These are phyloP conservation scores for Patellaria atrata DNA, from an alignment of 495 filamentous ascomycete genomes.

Conservation along the genomic window DNA sequence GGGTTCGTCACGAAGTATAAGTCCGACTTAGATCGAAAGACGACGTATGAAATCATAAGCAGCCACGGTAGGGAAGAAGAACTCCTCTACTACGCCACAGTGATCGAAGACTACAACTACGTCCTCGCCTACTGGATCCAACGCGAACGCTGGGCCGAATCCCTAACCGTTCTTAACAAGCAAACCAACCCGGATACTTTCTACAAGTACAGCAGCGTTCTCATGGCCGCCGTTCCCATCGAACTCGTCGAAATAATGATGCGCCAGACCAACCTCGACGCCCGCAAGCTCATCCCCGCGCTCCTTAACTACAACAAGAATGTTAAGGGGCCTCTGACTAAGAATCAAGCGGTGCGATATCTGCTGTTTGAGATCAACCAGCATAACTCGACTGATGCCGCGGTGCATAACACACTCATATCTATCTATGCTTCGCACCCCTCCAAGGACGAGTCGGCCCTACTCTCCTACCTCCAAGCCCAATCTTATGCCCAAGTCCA, in stretches of 20 bases:
- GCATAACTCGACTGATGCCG: constrained; percentile 63
- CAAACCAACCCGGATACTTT: constrained; percentile 88
- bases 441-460: constrained; percentile 64
- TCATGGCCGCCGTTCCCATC: constrained; percentile 75
- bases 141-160: constrained; percentile 84
- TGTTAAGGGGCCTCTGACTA: constrained; percentile 41
- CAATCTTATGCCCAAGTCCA: constrained; percentile 45
- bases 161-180: constrained; percentile 72
- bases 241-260: constrained; percentile 87
- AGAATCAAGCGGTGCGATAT: constrained; percentile 92
- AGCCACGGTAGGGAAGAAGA: constrained; percentile 91
- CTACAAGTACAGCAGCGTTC: constrained; percentile 88
- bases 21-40: constrained; percentile 73
- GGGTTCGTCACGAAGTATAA: constrained; percentile 77
- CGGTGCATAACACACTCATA: constrained; percentile 94
- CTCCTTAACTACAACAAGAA: constrained; percentile 82
- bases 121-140: constrained; percentile 96
- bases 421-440: constrained; percentile 86
- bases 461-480: constrained; percentile 75
- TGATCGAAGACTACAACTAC: constrained; percentile 81
- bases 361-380: constrained; percentile 87
- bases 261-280: constrained; percentile 77
- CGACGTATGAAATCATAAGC: constrained; percentile 88
- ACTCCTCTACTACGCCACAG: constrained; percentile 75
- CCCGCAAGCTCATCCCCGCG: constrained; percentile 79